Conservation (phyloP, 768 basidiomycete genomes). For the Phylloporus arenicola region DNA sequence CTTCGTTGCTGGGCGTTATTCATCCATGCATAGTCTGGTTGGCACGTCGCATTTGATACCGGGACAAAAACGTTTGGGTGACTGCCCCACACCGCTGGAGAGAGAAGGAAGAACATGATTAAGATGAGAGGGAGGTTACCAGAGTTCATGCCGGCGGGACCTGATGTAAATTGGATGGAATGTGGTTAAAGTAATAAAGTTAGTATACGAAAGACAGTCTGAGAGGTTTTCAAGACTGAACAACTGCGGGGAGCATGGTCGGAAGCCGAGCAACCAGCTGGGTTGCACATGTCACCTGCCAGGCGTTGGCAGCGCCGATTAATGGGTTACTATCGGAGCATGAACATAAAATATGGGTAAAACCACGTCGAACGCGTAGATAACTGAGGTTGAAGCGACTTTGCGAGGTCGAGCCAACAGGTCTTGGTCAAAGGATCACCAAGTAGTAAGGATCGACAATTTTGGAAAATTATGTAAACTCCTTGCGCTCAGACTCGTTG, state of each 20-base stretch:
- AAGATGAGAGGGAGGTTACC: background rate
- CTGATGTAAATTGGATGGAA: background rate
- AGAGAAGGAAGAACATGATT: background rate
- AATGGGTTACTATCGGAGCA: background rate
- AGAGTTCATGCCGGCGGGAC: conserved; percentile 1
- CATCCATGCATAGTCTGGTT: conserved; percentile 23
- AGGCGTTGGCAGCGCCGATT: conserved; percentile 7
- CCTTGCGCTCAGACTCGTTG: too few species aligned
- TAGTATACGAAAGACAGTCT: background rate
- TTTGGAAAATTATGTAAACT: too few species aligned
- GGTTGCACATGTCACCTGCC: background rate
- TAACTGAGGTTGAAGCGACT: too few species aligned
- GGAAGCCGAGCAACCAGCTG: background rate
- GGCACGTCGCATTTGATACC: conserved; percentile 15
- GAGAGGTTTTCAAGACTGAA: background rate
- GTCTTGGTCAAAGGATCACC: too few species aligned
- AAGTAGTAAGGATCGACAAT: too few species aligned
- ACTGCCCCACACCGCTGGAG: conserved; percentile 5
- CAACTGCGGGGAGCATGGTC: background rate
- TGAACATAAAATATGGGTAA: background rate
- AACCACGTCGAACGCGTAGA: background rate
- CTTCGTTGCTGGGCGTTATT: conserved; percentile 16
- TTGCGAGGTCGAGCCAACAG: too few species aligned
- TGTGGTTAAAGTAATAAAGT: background rate
- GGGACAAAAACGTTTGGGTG: conserved; percentile 9